Evolutionary conservation across 371 early-diverging fungal genomes (phyloP), one percentile per base, ranked within the genome.

Genomic region (Nematocida sp.): DNA sequence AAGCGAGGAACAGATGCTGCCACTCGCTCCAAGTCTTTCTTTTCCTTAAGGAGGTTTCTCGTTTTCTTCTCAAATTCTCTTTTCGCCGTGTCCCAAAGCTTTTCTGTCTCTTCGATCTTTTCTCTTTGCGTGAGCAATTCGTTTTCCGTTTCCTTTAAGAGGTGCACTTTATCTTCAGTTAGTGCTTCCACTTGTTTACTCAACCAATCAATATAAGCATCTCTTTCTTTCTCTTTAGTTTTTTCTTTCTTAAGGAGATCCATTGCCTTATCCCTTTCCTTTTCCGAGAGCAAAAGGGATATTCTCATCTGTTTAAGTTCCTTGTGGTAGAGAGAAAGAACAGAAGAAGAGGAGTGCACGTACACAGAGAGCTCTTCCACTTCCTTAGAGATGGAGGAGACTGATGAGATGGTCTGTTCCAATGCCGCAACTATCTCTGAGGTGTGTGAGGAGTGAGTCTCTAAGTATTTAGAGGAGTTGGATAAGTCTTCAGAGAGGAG

Each of bases 1-100:
- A 23, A 2, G 4, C 47, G 48, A 35, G 20, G 49, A 7, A 51
- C 23, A n/a, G 25, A 18, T 9, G 49, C 28, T 9, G 9, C 39
- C 25, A n/a, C 56, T 56, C 68, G 32, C 30, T 56, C 66, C 25
- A 50, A 47, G 13, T 77, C 56, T 47, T 57, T 65, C 16, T 59
- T 2, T 60, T 80, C 69, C 40, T 48, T 55, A 16, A 59, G 47
- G 26, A 80, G 77, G 55, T 35, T 18, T 49, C 61, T 66, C 49
- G 56, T 75, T 65, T 60, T 59, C 49, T 40, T 18, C 0, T 36
- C 50, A 23, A 49, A 45, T 30, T 51, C 33, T 40, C 40, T 55
- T 51, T 59, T 60, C 20, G 50, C 49, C 28, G 28, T 49, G 11
- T 55, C 7, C 51, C 65, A 65, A 5, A 1, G 50, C 23, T 35